Evolutionary conservation across 192 early-diverging fungal species (phyloP), one percentile per base, ranked within the genome.

Genomic region (Spinellus fusiger): DNA sequence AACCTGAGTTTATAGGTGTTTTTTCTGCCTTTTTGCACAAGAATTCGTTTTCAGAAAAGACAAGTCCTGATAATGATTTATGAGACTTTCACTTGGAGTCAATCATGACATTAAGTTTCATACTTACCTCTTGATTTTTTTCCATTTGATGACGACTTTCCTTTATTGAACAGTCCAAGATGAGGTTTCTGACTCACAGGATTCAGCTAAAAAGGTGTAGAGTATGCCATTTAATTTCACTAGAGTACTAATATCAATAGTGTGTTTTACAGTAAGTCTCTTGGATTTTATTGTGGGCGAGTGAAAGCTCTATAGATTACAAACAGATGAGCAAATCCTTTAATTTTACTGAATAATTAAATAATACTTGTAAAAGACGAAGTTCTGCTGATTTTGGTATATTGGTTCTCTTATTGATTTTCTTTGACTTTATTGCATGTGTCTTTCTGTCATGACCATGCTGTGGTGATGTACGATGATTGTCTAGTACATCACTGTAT

Each of bases 131-230:
- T 34, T 5, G 13, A 37, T 6, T 13, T 28, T 16, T 46, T 46
- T 28, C 56, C 59, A 37, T 51, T 49, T 18, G 59, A 47, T 3
- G 59, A 61, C 25, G 48, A 61, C 13, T 61, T 61, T 7, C 59
- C 59, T 32, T 61, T 61, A 32, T 61, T 61, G 32, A 61, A 61
- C n/a, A 61, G 18, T 4, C 59, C 59, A 15, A 61, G 27, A 28
- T 35, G 28, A 15, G 48, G 28, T 44, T 44, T 44, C 15, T 44
- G 40, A 44, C 15, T 5, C 10, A 2, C 40, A 44, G 13, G 40
- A 12, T 10, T n/a, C 13, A 44, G 40, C 4, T 2, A 12, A 44
- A 10, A 6, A 44, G 40, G 18, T 5, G 40, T 12, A 44, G 10
- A 44, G 40, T 44, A 44, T 5, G 4, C 2, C 13, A 44, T 5